Conservation (phyloP, 1,284 basidiomycete genomes). For the Irpex sp. region DNA sequence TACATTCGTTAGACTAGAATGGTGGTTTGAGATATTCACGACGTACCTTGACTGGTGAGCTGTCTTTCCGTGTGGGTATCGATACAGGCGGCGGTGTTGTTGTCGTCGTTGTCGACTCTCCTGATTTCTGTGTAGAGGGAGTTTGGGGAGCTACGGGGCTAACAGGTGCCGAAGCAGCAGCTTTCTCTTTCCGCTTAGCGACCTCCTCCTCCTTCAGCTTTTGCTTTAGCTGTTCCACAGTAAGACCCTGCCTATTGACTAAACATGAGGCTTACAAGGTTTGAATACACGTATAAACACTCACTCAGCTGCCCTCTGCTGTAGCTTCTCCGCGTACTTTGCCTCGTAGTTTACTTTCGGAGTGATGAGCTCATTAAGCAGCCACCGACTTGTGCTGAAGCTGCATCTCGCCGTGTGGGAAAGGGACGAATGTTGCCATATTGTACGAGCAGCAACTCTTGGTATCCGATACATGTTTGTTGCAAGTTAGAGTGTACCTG, state of each 20-base stretch:
- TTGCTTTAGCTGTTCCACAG: slow-evolving; percentile 24
- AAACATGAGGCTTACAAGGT: neutral
- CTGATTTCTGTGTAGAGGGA: slow-evolving; percentile 5
- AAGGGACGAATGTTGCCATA: neutral
- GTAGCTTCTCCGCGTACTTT: slow-evolving; percentile 48
- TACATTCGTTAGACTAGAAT: slow-evolving; percentile 1
- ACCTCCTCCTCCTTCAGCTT: slow-evolving; percentile 28
- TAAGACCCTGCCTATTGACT: slow-evolving; percentile 25
- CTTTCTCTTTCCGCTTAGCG: slow-evolving; percentile 21
- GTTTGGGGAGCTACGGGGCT: slow-evolving; percentile 3
- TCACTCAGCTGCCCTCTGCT: slow-evolving; percentile 42
- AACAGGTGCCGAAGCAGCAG: slow-evolving; percentile 20
- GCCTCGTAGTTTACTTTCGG: slow-evolving; percentile 25
- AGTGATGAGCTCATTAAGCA: slow-evolving; percentile 12
- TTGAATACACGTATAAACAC: slow-evolving; percentile 16
- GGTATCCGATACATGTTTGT: too few species aligned
- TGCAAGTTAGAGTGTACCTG: too few species aligned
- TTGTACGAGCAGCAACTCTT: neutral
- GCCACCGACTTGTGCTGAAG: slow-evolving; percentile 4
- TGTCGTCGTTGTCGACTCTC: neutral
- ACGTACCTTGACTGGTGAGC: slow-evolving; percentile 65
- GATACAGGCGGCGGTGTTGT: slow-evolving; percentile 8
- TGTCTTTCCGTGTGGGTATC: slow-evolving; percentile 49
- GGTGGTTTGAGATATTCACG: slow-evolving; percentile 1
- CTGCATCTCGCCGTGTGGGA: neutral